Evolutionary conservation across 768 basidiomycete genomes (phyloP).

Genomic region (Wakefieldia striispora): DNA sequence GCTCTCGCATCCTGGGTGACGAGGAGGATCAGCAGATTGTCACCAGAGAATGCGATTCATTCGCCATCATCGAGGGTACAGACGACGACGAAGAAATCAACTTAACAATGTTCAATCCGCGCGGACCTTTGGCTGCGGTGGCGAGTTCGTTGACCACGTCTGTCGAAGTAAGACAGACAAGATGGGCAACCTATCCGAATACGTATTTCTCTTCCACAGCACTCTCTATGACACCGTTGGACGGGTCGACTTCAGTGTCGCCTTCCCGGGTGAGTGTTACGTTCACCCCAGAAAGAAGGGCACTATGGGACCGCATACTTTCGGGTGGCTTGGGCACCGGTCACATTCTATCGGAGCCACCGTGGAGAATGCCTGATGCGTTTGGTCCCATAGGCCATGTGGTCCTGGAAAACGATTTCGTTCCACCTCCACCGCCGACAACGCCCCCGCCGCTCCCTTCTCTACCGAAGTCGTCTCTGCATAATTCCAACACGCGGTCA

Average conservation of each 20-base stretch:
- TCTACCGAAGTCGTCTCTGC: conserved; percentile 9
- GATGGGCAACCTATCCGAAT: conserved; percentile 66
- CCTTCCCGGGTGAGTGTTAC: conserved; percentile 31
- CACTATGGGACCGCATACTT: conserved; percentile 41
- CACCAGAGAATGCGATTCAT: conserved; percentile 22
- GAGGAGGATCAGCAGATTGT: background rate
- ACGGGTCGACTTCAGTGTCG: conserved; percentile 17
- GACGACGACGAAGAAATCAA: conserved; percentile 38
- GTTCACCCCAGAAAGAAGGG: conserved; percentile 34
- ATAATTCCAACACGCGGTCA: background rate
- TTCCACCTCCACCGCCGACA: conserved; percentile 34
- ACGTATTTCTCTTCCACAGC: conserved; percentile 55
- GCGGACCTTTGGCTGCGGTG: background rate
- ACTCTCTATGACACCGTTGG: conserved; percentile 45
- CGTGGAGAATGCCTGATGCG: conserved; percentile 24
- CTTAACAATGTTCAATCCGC: conserved; percentile 6
- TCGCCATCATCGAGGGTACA: conserved; percentile 38
- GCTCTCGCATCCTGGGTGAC: conserved; percentile 45
- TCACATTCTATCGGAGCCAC: conserved; percentile 2
- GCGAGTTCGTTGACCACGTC: background rate
- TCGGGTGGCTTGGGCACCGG: conserved; percentile 8
- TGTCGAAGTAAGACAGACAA: conserved; percentile 11
- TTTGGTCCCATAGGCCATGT: conserved; percentile 9
- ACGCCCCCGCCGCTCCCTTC: conserved; percentile 34
- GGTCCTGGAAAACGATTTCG: background rate